Evolutionary conservation across 768 basidiomycete genomes (phyloP), one percentile per base, ranked within the genome.

Genomic region (Tylopilus sp.): DNA sequence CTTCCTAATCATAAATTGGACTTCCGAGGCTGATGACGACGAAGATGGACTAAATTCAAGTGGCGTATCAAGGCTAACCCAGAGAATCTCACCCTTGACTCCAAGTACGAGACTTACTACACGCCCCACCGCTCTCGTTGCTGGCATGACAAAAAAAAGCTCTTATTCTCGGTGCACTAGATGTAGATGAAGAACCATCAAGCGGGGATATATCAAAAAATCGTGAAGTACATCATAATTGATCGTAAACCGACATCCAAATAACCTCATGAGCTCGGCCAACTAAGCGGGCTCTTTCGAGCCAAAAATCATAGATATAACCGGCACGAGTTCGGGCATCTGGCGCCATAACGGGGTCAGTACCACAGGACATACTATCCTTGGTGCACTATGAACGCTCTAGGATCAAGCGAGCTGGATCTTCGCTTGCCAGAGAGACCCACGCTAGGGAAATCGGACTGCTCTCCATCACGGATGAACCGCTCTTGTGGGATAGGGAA

Each of bases 371-470:
- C n/a, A n/a, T 14, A 17, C 26, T 55, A 64, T 45, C 40, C 40
- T 49, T 59, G 57, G 21, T 59, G 55, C 0, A 76, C 72, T 7
- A 79, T 55, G 59, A 78, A 79, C 6, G 69, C 72, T 49, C 71
- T 75, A 47, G 69, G 69, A 50, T 76, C 71, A 30, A 73, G 69
- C 22, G 67, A 66, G 45, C 70, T 72, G 50, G 68, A 57, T 55
- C 66, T 64, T 29, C 56, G 53, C 24, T 59, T 51, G 11, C 72
- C 68, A 37, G 72, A 58, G 17, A 76, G 65, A 3, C 76, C 76
- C 1, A 63, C 56, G 34, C 70, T 78, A 2, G 76, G 75, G 46
- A 76, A 78, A 28, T 67, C 64, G 2, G 45, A 21, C 1, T 53
- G 52, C 22, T 48, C 59, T 33, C 56, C 51, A 2, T 65, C 70